Evolutionary conservation across 1,139 yeast genomes (phyloP), one percentile per base, ranked within the genome.

Genomic region (Sugiyamaella novakii): DNA sequence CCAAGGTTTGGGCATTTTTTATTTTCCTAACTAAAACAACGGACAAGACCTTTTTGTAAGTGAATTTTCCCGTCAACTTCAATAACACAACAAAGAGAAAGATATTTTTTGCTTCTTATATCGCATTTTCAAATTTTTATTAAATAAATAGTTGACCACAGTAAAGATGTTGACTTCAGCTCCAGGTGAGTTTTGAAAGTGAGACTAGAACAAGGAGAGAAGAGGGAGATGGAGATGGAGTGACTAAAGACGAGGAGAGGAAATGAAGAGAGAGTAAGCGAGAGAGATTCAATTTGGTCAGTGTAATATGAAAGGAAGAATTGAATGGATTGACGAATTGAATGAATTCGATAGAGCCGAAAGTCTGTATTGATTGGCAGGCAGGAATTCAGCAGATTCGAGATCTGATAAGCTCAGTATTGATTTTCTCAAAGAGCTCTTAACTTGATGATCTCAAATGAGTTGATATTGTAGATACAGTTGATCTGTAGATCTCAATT

Each of bases 161-260:
- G n/a, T n/a, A n/a, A 15, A 27, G 17, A 39, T 39, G 43, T 39
- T 39, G 43, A 39, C 43, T 19, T 39, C 43, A 17, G 43, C 43
- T 17, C 43, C 43, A 25, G 43, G 43, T 39, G 22, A 39, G 43
- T 39, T 7, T 15, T 6, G 19, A 7, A 15, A 15, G 10, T 10
- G 11, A 17, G 19, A 15, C 15, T 3, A 31, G 11, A 17, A 31
- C 11, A 12, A 31, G 10, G 19, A 31, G 19, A 28, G 22, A 6
- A 5, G 12, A 10, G 8, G 12, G 38, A 11, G 36, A n/a, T 15
- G 19, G 36, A 33, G 21, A 17, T 33, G 36, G n/a, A 17, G 5
- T 29, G 33, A n/a, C 14, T 14, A 29, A 5, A 29, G 33, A n/a
- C 6, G 14, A 8, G 33, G 15, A 14, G 33, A n/a, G 33, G 8